Conservation (phyloP, 306 rosid genomes). For the Gastrolobium villosum region DNA sequence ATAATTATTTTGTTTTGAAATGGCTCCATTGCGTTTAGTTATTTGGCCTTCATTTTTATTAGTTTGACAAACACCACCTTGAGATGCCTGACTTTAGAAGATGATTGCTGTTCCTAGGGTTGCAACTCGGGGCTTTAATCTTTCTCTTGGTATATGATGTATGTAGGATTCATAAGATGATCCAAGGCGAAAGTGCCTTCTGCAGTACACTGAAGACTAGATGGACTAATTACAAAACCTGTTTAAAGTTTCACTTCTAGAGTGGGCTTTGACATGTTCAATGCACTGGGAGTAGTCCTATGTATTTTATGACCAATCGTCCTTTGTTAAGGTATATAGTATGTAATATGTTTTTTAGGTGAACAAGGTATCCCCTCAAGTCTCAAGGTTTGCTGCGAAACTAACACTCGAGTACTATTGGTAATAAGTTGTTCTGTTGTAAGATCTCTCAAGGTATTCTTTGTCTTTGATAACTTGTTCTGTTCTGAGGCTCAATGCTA, state of each 20-base stretch:
- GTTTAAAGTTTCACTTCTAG: constrained; percentile 1
- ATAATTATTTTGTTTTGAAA: background rate
- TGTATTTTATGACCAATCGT: too few relatives aligned
- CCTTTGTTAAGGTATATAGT: too few relatives aligned
- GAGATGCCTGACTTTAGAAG: constrained; percentile 15
- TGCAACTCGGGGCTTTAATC: background rate
- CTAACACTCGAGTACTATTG: too few relatives aligned
- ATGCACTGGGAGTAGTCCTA: background rate
- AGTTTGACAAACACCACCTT: constrained; percentile 18
- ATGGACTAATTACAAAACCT: constrained; percentile 6
- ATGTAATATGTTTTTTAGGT: too few relatives aligned
- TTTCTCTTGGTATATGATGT: background rate
- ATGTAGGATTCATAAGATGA: constrained; percentile 1
- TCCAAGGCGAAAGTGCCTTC: background rate
- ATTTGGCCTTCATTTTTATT: background rate
- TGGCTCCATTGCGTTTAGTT: background rate
- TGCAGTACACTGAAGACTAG: background rate
- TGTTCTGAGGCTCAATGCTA: background rate
- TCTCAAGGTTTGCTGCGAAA: too few relatives aligned
- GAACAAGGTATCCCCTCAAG: too few relatives aligned
- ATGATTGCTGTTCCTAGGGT: background rate
- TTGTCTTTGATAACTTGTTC: constrained; percentile 9
- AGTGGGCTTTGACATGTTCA: background rate
- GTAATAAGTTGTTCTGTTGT: too few relatives aligned
- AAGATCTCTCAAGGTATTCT: background rate